Conservation (phyloP, 108 stramenopile genomes). For the Cylindrotheca closterium region DNA sequence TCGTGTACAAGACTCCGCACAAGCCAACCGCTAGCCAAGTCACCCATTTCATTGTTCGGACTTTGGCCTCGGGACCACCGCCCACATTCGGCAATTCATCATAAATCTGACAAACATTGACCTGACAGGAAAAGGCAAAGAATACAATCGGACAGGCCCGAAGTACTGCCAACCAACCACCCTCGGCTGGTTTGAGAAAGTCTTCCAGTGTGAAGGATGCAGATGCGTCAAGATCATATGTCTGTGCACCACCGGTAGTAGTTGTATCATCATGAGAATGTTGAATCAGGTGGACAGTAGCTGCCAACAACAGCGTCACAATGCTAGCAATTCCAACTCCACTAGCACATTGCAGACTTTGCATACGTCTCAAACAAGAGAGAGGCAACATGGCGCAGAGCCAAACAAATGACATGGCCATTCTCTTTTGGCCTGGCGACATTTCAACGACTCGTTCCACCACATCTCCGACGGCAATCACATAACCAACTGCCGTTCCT, state of each 20-base stretch:
- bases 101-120: slow-evolving; percentile 79
- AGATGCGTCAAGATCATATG: not conserved
- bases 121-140: slow-evolving; percentile 84
- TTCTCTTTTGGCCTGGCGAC: slow-evolving; percentile 8
- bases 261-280: slow-evolving; percentile 12
- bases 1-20: slow-evolving; percentile 38
- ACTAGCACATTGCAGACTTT: slow-evolving; percentile 59
- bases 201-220: slow-evolving; percentile 1
- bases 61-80: slow-evolving; percentile 4
- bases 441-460: slow-evolving; percentile 45
- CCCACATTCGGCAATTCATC: slow-evolving; percentile 45
- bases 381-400: slow-evolving; percentile 68
- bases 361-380: slow-evolving; percentile 53
- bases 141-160: slow-evolving; percentile 80
- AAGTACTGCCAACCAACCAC: slow-evolving; percentile 38
- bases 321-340: slow-evolving; percentile 70
- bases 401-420: slow-evolving; percentile 51
- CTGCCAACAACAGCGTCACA: slow-evolving; percentile 58
- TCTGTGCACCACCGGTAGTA: slow-evolving; percentile 2
- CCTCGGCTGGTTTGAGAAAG: slow-evolving; percentile 51
- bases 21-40: slow-evolving; percentile 39
- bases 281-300: slow-evolving; percentile 60
- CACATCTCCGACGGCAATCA: slow-evolving; percentile 82
- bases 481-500: slow-evolving; percentile 42
- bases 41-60: slow-evolving; percentile 45